Evolutionary conservation across 352 stramenopile genomes (phyloP).

Genomic region (Phytophthora hybrid): DNA sequence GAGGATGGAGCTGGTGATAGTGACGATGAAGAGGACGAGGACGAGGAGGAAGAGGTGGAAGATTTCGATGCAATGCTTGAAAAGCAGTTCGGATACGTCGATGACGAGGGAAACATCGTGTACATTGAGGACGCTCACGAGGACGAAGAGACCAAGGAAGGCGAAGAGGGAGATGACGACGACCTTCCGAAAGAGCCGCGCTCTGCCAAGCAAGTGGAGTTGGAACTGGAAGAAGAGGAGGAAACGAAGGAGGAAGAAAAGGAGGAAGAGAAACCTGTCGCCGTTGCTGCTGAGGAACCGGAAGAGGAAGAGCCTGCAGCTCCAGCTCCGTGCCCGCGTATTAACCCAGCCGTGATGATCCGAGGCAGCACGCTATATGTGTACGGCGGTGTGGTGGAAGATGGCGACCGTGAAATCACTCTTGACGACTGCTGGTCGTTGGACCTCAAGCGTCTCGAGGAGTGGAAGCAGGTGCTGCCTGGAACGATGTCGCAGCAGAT

Average conservation of each 20-base stretch:
- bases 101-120: constrained; percentile 95
- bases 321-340: constrained; percentile 76
- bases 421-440: constrained; percentile 96
- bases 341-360: constrained; percentile 90
- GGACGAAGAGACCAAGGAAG: constrained; percentile 70
- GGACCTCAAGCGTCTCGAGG: constrained; percentile 93
- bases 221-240: constrained; percentile 41
- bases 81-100: constrained; percentile 96
- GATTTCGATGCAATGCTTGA: constrained; percentile 85
- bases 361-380: constrained; percentile 92
- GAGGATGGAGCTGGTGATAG: constrained; percentile 54
- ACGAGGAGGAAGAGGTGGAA: constrained; percentile 82
- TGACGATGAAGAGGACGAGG: constrained; percentile 53
- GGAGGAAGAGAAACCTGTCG: constrained; percentile 47
- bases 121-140: constrained; percentile 94
- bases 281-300: constrained; percentile 29
- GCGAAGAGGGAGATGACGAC: constrained; percentile 39
- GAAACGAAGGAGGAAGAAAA: constrained; percentile 47
- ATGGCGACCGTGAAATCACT: constrained; percentile 95
- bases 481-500: constrained; percentile 95
- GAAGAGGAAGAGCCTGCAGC: constrained; percentile 38
- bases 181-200: background rate
- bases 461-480: constrained; percentile 93
- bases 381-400: constrained; percentile 94
- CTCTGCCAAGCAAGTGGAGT: constrained; percentile 17